phyloP scores from a whole-genome alignment of 164 flowering plant genomes.

The Aristolochia californica region DNA sequence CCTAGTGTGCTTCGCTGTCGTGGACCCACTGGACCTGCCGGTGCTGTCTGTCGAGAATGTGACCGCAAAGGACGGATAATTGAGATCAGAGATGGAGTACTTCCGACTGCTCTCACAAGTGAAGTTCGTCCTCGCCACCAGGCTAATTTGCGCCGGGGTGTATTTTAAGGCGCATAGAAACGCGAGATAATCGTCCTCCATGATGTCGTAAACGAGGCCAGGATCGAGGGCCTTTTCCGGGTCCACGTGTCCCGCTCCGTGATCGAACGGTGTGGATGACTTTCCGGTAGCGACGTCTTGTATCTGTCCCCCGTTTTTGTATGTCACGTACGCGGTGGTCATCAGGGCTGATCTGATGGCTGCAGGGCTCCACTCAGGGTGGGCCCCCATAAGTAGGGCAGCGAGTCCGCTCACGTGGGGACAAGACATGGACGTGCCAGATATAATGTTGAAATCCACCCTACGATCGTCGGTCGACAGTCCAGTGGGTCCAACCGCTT shows the following conservation, averaged over 20 bases:
- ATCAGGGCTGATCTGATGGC: slow-evolving; percentile 69
- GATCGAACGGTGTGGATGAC: slow-evolving; percentile 65
- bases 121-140: slow-evolving; percentile 22
- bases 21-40: not conserved
- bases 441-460: slow-evolving; percentile 59
- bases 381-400: slow-evolving; percentile 55
- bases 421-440: slow-evolving; percentile 92
- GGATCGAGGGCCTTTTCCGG: slow-evolving; percentile 73
- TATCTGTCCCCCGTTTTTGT: slow-evolving; percentile 38
- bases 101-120: slow-evolving; percentile 32
- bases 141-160: slow-evolving; percentile 28
- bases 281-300: slow-evolving; percentile 44
- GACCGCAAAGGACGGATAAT: slow-evolving; percentile 81
- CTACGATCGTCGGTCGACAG: slow-evolving; percentile 35
- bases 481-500: slow-evolving; percentile 52
- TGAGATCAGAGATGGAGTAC: slow-evolving; percentile 41
- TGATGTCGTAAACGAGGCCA: slow-evolving; percentile 71
- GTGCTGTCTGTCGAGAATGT: slow-evolving; percentile 25
- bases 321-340: slow-evolving; percentile 64
- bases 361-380: slow-evolving; percentile 83
- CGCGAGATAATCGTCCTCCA: slow-evolving; percentile 47
- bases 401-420: slow-evolving; percentile 81
- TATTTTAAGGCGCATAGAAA: slow-evolving; percentile 77
- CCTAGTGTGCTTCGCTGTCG: slow-evolving; percentile 34
- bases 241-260: slow-evolving; percentile 79